Conservation (phyloP, 2,329 filamentous ascomycete genomes). For the Pseudophaeomoniella oleicola region DNA sequence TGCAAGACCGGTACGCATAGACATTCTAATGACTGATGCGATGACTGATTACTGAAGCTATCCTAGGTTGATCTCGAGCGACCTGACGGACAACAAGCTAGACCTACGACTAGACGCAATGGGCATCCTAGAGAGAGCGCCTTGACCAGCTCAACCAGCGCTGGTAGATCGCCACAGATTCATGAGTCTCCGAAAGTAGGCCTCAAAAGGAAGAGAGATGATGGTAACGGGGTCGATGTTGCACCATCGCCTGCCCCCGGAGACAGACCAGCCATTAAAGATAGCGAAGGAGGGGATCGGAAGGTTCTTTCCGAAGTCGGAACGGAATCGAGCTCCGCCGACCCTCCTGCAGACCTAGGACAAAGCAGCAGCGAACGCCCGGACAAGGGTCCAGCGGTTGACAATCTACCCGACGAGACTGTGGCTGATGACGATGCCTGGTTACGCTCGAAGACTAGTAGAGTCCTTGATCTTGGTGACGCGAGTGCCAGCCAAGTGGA, state of each 20-base stretch:
- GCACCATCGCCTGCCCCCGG: no score
- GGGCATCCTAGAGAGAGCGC: no score
- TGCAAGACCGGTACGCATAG: conserved; percentile 53
- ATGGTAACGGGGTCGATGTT: conserved; percentile 4
- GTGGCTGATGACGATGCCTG: conserved; percentile 59
- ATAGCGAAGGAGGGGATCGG: no score
- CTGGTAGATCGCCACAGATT: no score
- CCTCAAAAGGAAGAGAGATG: conserved; percentile 3
- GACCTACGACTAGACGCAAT: not conserved
- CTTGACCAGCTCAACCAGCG: no score
- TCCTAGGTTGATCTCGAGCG: not conserved
- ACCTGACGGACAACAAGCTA: not conserved
- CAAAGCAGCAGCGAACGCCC: no score
- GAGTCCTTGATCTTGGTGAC: conserved; percentile 70
- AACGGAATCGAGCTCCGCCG: no score
- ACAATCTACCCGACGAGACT: not conserved
- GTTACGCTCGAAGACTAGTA: conserved; percentile 77
- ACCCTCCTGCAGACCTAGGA: no score
- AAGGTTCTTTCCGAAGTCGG: no score
- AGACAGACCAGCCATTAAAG: no score
- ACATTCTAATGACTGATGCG: conserved; percentile 5
- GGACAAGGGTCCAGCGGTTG: not conserved
- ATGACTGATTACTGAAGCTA: not conserved
- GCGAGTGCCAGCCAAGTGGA: conserved; percentile 41
- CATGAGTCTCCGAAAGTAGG: no score